These are phyloP conservation scores for Neopestalotiopsis sp. DNA, from an alignment of 2,329 filamentous ascomycete genomes.

Conservation along the genomic window DNA sequence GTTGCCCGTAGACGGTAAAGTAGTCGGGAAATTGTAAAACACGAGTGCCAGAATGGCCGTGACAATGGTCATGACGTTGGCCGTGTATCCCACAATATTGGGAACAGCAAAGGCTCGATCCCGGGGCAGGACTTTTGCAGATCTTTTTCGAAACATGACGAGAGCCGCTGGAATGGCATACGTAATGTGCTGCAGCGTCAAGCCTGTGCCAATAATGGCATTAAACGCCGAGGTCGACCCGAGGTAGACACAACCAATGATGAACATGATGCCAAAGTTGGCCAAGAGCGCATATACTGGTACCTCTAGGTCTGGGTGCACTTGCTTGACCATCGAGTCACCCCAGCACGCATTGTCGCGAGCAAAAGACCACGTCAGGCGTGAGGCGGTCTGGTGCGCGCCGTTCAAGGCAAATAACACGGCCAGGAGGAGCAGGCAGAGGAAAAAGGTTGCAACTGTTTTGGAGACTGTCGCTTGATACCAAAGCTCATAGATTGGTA, in stretches of 20 bases:
- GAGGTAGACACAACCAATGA: constrained; percentile 4
- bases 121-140: neutral
- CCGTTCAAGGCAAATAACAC: constrained; percentile 2
- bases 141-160: neutral
- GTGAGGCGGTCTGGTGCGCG: neutral
- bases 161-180: neutral
- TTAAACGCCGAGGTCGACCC: neutral
- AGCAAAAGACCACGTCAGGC: neutral
- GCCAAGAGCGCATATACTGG: neutral
- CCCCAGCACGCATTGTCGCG: constrained; percentile 4
- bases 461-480: neutral
- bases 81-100: neutral
- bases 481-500: constrained; percentile 7
- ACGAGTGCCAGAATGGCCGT: neutral
- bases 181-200: constrained; percentile 7
- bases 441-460: neutral
- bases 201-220: neutral
- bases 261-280: constrained; percentile 10
- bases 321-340: neutral
- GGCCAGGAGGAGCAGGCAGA: neutral
- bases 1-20: neutral
- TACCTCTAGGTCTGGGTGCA: neutral
- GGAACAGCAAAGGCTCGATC: neutral
- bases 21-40: neutral
- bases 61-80: neutral